Evolutionary conservation across 176 grass and related monocot species (phyloP).

Genomic region (Chrysopogon serrulatus): DNA sequence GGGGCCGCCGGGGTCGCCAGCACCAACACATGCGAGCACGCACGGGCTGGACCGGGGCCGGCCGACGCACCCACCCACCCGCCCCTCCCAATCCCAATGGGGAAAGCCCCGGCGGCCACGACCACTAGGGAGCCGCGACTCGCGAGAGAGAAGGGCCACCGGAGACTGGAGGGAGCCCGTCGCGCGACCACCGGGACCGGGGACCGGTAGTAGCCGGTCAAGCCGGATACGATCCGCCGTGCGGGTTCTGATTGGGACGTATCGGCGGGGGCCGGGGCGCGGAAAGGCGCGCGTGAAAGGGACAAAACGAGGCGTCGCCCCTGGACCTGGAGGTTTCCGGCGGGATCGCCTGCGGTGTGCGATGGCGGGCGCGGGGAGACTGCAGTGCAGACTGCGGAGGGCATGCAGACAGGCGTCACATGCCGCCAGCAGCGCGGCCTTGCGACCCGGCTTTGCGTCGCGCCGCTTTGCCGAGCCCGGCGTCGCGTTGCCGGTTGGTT

Average conservation of each 20-base stretch:
- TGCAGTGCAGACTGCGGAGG: too few relatives aligned
- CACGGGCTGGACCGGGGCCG: not conserved
- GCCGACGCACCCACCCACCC: not conserved
- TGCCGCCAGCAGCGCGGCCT: slow-evolving; percentile 1
- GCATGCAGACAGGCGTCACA: not conserved
- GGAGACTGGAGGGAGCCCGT: not conserved
- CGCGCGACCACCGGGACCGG: not conserved
- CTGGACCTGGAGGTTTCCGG: not conserved
- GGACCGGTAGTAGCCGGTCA: too few relatives aligned
- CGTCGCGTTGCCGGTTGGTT: not conserved
- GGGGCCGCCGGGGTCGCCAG: not conserved
- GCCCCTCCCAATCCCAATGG: not conserved
- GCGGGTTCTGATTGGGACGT: slow-evolving; percentile 14
- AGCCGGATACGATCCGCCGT: not conserved
- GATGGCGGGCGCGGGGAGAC: not conserved
- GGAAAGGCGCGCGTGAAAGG: slow-evolving; percentile 30
- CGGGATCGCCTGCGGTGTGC: not conserved
- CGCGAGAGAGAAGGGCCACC: too few relatives aligned
- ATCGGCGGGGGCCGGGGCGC: not conserved
- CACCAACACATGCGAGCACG: slow-evolving; percentile 20
- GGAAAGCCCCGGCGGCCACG: too few relatives aligned
- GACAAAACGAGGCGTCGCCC: slow-evolving; percentile 36
- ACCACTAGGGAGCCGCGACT: too few relatives aligned
- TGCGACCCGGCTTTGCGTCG: slow-evolving; percentile 13
- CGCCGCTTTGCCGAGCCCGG: not conserved